A percentile compares a stretch with the other conserved stretches of the same genome.
phyloP scores from a whole-genome alignment of 2,329 filamentous ascomycete species.

The Scytalidium sp. region DNA sequence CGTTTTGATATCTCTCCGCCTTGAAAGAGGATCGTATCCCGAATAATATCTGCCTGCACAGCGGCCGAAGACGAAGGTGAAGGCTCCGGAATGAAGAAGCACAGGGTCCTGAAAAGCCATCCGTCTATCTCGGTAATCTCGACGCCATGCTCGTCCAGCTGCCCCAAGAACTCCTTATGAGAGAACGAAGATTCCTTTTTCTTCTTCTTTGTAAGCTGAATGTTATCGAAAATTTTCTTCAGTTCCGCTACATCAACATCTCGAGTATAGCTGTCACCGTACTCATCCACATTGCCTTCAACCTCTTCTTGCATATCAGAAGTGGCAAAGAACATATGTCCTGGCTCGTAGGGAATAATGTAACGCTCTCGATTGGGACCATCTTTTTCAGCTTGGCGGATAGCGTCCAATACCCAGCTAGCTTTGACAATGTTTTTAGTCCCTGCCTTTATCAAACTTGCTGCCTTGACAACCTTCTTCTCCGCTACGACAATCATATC shows the following conservation, averaged over 20 bases:
- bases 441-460: conserved; percentile 73
- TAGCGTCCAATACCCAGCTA: conserved; percentile 75
- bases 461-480: conserved; percentile 76
- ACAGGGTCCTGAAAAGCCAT: conserved; percentile 46
- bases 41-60: neutral
- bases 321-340: conserved; percentile 71
- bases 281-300: conserved; percentile 66
- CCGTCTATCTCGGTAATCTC: conserved; percentile 47
- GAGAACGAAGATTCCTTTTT: conserved; percentile 37
- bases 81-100: neutral
- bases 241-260: conserved; percentile 66
- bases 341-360: conserved; percentile 58
- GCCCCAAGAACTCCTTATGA: conserved; percentile 43
- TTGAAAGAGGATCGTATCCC: conserved; percentile 50
- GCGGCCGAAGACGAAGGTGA: neutral
- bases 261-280: conserved; percentile 79
- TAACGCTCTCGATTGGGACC: conserved; percentile 45
- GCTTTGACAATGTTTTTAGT: conserved; percentile 72
- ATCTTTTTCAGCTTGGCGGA: conserved; percentile 49
- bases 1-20: conserved; percentile 56
- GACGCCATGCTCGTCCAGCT: conserved; percentile 55
- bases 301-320: conserved; percentile 53
- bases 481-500: conserved; percentile 75
- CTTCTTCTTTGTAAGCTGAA: conserved; percentile 42
- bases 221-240: conserved; percentile 42